A percentile compares a stretch with the other conserved stretches of the same genome.
Evolutionary conservation across 2,329 filamentous ascomycete genomes (phyloP).

Genomic region (Colletotrichum sansevieriae): DNA sequence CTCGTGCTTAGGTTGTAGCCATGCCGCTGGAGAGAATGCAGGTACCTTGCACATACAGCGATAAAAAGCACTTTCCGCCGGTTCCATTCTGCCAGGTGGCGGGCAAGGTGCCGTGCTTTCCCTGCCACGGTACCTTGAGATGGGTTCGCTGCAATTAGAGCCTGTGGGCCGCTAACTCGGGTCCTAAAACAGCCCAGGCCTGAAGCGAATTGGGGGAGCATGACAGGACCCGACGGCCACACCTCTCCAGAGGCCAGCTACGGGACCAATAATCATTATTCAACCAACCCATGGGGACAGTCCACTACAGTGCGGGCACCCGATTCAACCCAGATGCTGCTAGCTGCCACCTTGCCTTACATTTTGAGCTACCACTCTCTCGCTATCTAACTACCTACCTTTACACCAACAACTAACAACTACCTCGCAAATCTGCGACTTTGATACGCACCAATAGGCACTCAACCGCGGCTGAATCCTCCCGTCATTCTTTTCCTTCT

Average conservation of each 20-base stretch:
- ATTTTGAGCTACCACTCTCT: no score
- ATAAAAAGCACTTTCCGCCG: no score
- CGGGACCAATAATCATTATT: conserved; percentile 33
- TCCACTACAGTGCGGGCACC: neutral
- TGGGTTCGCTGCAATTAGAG: conserved; percentile 8
- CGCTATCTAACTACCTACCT: neutral
- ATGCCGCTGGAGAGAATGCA: no score
- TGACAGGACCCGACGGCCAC: conserved; percentile 1
- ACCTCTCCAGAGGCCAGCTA: neutral
- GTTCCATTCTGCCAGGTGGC: no score
- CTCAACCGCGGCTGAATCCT: neutral
- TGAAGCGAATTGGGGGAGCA: conserved; percentile 27
- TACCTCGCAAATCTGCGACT: neutral
- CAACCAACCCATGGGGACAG: conserved; percentile 8
- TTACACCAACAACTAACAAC: neutral
- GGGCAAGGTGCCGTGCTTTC: no score
- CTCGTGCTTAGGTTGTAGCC: neutral
- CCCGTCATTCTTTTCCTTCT: conserved; percentile 8
- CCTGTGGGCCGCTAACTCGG: conserved; percentile 22
- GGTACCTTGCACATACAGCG: no score
- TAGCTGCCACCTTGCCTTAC: neutral
- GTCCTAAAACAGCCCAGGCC: conserved; percentile 26
- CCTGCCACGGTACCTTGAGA: neutral
- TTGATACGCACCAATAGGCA: neutral
- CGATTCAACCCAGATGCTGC: neutral